Percentiles rank a stretch among this genome's conserved stretches.
Conservation (phyloP, 257 asterid genomes). For the Prunella vulgaris region DNA sequence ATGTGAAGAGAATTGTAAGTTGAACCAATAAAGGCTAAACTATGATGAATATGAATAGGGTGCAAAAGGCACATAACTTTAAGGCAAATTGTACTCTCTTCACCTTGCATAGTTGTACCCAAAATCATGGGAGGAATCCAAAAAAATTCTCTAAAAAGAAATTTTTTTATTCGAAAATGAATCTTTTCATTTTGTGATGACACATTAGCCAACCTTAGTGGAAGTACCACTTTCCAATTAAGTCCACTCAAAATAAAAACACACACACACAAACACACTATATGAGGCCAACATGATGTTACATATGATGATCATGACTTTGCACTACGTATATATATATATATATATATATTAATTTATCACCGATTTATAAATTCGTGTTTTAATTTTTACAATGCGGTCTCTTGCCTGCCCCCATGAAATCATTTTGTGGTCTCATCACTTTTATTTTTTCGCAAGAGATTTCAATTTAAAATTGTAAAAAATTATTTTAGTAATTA, state of each 20-base stretch:
- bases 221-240: constrained; percentile 42
- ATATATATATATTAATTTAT: not conserved
- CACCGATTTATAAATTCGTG: not conserved
- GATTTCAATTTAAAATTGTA: too few species aligned
- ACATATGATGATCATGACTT: not conserved
- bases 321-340: not conserved
- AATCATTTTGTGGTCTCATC: not conserved
- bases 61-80: constrained; percentile 20
- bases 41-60: constrained; percentile 2
- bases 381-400: not conserved
- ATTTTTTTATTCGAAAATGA: constrained; percentile 6
- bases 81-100: constrained; percentile 31
- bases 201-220: constrained; percentile 60
- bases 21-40: not conserved
- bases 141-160: constrained; percentile 6
- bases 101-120: constrained; percentile 34
- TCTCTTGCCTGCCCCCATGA: not conserved
- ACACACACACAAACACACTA: not conserved
- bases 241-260: constrained; percentile 26
- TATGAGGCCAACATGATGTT: not conserved
- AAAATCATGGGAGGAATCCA: constrained; percentile 34
- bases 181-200: constrained; percentile 31
- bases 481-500: too few species aligned
- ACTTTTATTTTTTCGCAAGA: not conserved
- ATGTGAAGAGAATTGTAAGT: not conserved